Base-by-base conservation (phyloP, 192 early-diverging fungal genomes). In the Mortierella claussenii region DNA sequence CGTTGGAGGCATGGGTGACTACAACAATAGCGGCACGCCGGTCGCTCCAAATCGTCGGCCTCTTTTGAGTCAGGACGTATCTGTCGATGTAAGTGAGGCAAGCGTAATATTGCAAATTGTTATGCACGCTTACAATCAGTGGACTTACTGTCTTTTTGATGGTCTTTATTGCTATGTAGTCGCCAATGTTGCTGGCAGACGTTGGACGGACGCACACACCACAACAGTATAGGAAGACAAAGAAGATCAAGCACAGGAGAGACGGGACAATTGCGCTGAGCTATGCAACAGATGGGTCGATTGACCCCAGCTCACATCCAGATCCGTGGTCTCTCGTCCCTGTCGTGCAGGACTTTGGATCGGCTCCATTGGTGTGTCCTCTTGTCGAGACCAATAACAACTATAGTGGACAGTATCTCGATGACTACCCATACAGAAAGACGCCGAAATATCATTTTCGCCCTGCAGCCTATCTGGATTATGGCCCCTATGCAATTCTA, bases 251-350 rank as follows among this genome's bases (percentile, higher is more conserved):
- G 40, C 59, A 76, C 27, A 45, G 65, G 4, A 51, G 73, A 31
- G 73, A 76, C 30, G 73, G 73, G 61, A 76, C 73, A 4, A 76
- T 76, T 28, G 73, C 73, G 18, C 51, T 76, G 18, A 62, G 50
- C 17, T 76, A 76, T 36, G 11, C 73, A 2, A 67, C 73, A 5
- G 73, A 76, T 36, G 73, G 73, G n/a, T 76, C 73, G 0, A 76
- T 76, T 30, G 73, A 76, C 46, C 73, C 64, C 28, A 59, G 51
- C 3, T 76, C 73, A n/a, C 73, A 76, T 67, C 73, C 73, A 4
- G 73, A 76, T 32, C 64, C 73, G 31, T 76, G 73, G 73, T 76
- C 73, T 17, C 58, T 76, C 12, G 53, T 76, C 9, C 73, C 73
- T 20, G 59, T 60, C 1, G 54, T 46, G 4, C 36, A 28, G 13